Evolutionary conservation across 495 filamentous ascomycete genomes (phyloP), one percentile per base, ranked within the genome.

Genomic region (Penicillium angulare): DNA sequence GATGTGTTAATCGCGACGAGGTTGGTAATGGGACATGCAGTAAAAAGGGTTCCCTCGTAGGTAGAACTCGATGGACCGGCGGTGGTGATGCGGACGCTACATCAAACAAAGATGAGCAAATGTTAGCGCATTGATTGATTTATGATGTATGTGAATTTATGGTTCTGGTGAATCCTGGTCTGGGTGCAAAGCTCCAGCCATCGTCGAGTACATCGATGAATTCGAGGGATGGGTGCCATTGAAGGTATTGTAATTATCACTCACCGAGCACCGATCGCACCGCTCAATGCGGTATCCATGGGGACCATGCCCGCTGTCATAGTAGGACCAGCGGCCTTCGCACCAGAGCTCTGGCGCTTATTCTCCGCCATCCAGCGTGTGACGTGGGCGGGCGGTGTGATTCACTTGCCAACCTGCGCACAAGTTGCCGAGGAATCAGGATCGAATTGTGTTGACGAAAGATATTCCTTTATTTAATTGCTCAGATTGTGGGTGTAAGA

Each of bases 1-100:
- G 70, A 57, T 16, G 75, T 79, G 68, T 85, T 79, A 55, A 88
- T 74, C 9, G 81, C 79, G 48, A 89, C 70, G 17, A 86, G 76
- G 65, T 84, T 84, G 44, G 83, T 85, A 60, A 82, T 73, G 27
- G 84, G 81, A 61, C 80, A 83, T 44, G 80, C 80, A n/a, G 86
- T 84, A 64, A 82, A 87, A 41, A 89, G 74, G 13, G 73, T 81
- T 48, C 86, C 86, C 65, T 87, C 83, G 44, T 82, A 65, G 24
- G 70, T 81, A 44, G 69, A 61, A 29, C 60, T 68, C 26, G 68
- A 71, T 32, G 78, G 69, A 21, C 78, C 69, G 26, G 76, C 76
- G 31, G 82, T 86, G 26, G 75, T 80, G 55, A 88, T 63, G 55
- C 79, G 82, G 51, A 89, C 72, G 35, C 86, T 88, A 56, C 27